A percentile compares a stretch with the other conserved stretches of the same genome.
Conservation (phyloP, 192 early-diverging fungal genomes). For the Phycomyces nitens region DNA sequence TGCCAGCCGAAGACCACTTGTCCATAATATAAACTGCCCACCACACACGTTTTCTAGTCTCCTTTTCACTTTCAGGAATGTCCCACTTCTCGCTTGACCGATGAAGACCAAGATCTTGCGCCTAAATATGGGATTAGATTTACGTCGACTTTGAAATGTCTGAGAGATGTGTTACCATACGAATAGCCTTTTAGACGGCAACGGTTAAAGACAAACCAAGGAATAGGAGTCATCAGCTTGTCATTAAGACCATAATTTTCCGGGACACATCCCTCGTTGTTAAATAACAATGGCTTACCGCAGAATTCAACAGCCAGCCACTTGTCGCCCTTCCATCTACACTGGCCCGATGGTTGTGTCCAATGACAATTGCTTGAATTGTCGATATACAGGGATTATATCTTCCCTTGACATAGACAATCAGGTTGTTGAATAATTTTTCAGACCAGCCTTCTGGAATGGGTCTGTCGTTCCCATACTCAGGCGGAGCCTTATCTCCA, state of each 20-base stretch:
- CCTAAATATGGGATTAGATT: slow-evolving; percentile 24
- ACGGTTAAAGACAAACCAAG: not conserved
- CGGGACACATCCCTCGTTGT: too few relatives aligned
- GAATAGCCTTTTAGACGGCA: slow-evolving; percentile 39
- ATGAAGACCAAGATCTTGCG: slow-evolving; percentile 78
- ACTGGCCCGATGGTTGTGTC: slow-evolving; percentile 29
- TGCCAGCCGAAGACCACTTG: slow-evolving; percentile 58
- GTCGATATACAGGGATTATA: slow-evolving; percentile 28
- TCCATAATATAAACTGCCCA: slow-evolving; percentile 77
- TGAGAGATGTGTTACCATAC: slow-evolving; percentile 35
- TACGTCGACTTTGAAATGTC: not conserved
- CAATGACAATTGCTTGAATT: slow-evolving; percentile 32
- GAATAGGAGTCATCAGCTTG: not conserved
- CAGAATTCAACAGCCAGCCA: slow-evolving; percentile 29
- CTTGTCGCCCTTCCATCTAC: slow-evolving; percentile 24
- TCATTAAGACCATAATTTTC: too few relatives aligned
- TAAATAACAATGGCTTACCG: slow-evolving; percentile 25
- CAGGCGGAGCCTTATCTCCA: slow-evolving; percentile 17
- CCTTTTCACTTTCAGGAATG: slow-evolving; percentile 52
- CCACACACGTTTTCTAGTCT: slow-evolving; percentile 71
- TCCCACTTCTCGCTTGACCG: slow-evolving; percentile 58
- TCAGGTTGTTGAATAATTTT: slow-evolving; percentile 28
- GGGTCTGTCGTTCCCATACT: slow-evolving; percentile 17
- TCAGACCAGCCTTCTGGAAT: slow-evolving; percentile 29
- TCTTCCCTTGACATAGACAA: slow-evolving; percentile 19